Base-by-base conservation (phyloP, 2,329 filamentous ascomycete species). In the Fusarium guadeloupense region DNA sequence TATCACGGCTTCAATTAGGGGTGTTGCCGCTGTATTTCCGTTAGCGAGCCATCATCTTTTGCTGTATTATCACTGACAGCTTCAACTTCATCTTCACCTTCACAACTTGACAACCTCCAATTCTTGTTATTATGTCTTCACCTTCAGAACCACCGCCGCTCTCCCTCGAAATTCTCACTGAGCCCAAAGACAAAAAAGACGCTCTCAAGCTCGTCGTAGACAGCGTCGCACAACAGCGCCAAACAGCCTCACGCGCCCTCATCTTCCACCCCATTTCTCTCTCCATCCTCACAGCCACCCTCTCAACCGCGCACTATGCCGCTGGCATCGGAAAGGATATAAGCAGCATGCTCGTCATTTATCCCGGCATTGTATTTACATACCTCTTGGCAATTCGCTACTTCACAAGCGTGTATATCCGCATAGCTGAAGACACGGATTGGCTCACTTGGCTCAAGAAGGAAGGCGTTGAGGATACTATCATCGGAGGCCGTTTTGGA, bases 191-290 rank as follows among this genome's bases (percentile, higher is more conserved):
- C 70, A 86, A 88, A 71, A 78, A 86, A 61, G 82, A 86, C 52
- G 89, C 89, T 12, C 80, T 96, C 49, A 84, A 84, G 59, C 83
- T 96, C 16, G 82, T 96, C 40, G 88, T 91, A 47, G 91, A 95
- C 77, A 91, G 88, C 63, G 86, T 96, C 51, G 90, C 91, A 21
- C 90, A 96, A 72, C 92, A 95, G 77, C 88, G 90, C 47, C 88
- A 92, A 73, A 75, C 83, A 5, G 87, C 90, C 8, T 85, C 87
- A 13, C 78, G 79, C 43, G 78, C 84, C 57, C 77, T 95, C 57
- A 81, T 92, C 61, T 85, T 84, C 69, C 85, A 92, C 74, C 85
- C 85, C 0, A 71, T 82, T 19, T 77, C 79, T 39, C 66, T 87
- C 2, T 74, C 80, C 6, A 71, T 78, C 12, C 77, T 86, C 16